A percentile compares a stretch with the other conserved stretches of the same genome.
These are phyloP conservation scores for Talaromyces sp. DNA, from an alignment of 2,329 filamentous ascomycete species.

Conservation along the genomic window DNA sequence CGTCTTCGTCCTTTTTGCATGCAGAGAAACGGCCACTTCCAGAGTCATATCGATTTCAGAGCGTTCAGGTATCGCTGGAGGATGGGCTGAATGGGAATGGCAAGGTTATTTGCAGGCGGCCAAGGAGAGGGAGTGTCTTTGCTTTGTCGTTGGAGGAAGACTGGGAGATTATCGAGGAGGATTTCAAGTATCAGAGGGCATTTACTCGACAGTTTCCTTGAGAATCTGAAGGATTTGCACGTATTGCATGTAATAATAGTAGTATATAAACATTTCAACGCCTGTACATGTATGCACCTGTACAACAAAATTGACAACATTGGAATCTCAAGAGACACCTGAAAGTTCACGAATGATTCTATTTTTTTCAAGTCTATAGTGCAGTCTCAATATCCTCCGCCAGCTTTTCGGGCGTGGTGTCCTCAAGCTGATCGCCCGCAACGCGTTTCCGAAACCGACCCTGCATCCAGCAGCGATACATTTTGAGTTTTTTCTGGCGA, in stretches of 20 bases:
- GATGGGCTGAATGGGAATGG: constrained; percentile 3
- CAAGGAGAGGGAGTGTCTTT: not conserved
- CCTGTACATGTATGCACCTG: not conserved
- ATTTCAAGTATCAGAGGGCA: not conserved
- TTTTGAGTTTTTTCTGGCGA: constrained; percentile 82
- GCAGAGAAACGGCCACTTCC: not conserved
- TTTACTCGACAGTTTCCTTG: not conserved
- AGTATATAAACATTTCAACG: not conserved
- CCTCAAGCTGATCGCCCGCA: not conserved
- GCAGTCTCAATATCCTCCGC: constrained; percentile 4
- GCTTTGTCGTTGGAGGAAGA: not conserved
- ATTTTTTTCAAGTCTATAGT: constrained; percentile 2
- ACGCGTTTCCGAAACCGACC: constrained; percentile 37
- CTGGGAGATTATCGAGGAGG: constrained; percentile 4
- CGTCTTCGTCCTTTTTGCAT: not conserved
- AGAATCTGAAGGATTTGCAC: not conserved
- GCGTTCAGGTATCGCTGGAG: constrained; percentile 3
- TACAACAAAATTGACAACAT: not conserved
- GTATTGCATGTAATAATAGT: not conserved
- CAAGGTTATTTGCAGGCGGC: not conserved
- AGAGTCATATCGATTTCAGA: constrained; percentile 2
- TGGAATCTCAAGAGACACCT: not conserved
- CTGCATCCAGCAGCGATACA: constrained; percentile 84
- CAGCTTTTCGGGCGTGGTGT: not conserved
- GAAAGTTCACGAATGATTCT: not conserved